Base-by-base conservation (phyloP, 371 early-diverging fungal species). In the Rhizopus sp. region DNA sequence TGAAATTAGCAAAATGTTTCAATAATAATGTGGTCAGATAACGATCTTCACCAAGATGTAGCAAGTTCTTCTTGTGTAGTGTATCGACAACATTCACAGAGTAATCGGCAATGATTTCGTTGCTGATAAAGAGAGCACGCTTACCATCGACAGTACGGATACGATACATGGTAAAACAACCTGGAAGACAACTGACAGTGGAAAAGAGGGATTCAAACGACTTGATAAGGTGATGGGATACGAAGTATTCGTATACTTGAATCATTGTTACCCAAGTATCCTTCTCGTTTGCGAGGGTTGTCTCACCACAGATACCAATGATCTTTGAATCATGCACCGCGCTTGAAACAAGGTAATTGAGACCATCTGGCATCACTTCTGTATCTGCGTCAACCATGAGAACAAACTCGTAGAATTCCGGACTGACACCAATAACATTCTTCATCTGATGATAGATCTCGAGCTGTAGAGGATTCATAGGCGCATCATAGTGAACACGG, bases 201-300 rank as follows among this genome's bases (percentile, higher is more conserved):
- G 99, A 99, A 69, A 99, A 99, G 41, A 99, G 87, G 29, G 96
- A 95, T 80, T 99, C 99, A 80, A 99, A 99, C 0, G 99, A 92
- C 77, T 99, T 99, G 47, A 94, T 88, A 61, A 99, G 73, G 69
- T 98, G 96, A 77, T 99, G 99, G 35, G 97, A 96, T 55, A 99
- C 98, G 69, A 95, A 99, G 85, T 99, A 97, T 68, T 96, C 96
- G 77, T 94, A 97, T 30, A 99, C 98, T 72, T 99, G 99, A 71
- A 99, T 95, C 95, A 97, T 97, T 4, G 99, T 97, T n/a, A 94
- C 92, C 92, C 92, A 94, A 13, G 93, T 88, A 57, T 84, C 83
- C 59, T 92, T 91, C 62, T 93, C 92, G 71, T 97, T 96, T 9
- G 93, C 85, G 38, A 96, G 78, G 53, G 69, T 74, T 4, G 97